Evolutionary conservation across 2,329 filamentous ascomycete species (phyloP).

Genomic region (Diaporthe vexans): DNA sequence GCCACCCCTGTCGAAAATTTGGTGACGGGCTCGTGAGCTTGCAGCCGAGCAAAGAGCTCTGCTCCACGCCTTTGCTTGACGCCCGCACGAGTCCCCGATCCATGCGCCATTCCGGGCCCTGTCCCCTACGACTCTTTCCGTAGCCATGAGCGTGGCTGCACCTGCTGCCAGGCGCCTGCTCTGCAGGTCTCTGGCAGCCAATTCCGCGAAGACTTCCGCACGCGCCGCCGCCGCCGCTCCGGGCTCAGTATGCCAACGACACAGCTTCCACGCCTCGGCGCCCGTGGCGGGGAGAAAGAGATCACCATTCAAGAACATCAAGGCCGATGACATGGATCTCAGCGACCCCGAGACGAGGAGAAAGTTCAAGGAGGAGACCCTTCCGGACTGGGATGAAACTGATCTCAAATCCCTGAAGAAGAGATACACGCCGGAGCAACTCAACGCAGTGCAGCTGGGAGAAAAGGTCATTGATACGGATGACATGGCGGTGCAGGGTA

Average conservation of each 20-base stretch:
- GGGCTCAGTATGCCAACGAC: conserved; percentile 51
- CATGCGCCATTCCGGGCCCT: conserved; percentile 40
- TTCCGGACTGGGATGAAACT: conserved; percentile 75
- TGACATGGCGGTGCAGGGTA: conserved; percentile 81
- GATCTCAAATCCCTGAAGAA: conserved; percentile 74
- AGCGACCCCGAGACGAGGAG: conserved; percentile 57
- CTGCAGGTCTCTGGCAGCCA: conserved; percentile 62
- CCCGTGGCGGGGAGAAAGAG: conserved; percentile 58
- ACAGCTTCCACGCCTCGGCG: conserved; percentile 67
- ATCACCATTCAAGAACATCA: conserved; percentile 67
- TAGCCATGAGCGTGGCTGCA: conserved; percentile 69
- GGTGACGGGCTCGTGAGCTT: conserved; percentile 39
- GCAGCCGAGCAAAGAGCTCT: conserved; percentile 32
- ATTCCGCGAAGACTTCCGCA: conserved; percentile 45
- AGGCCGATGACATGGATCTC: conserved; percentile 66
- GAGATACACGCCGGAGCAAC: conserved; percentile 84
- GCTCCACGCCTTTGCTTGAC: conserved; percentile 22
- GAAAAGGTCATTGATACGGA: conserved; percentile 81
- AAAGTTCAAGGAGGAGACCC: conserved; percentile 61
- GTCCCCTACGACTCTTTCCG: conserved; percentile 16
- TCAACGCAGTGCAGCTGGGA: conserved; percentile 84
- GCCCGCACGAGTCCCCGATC: conserved; percentile 23
- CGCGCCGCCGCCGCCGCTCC: conserved; percentile 44
- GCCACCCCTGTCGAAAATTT: conserved; percentile 41
- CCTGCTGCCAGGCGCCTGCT: conserved; percentile 66